Conservation (phyloP, 192 early-diverging fungal species). For the Mortierella claussenii region DNA sequence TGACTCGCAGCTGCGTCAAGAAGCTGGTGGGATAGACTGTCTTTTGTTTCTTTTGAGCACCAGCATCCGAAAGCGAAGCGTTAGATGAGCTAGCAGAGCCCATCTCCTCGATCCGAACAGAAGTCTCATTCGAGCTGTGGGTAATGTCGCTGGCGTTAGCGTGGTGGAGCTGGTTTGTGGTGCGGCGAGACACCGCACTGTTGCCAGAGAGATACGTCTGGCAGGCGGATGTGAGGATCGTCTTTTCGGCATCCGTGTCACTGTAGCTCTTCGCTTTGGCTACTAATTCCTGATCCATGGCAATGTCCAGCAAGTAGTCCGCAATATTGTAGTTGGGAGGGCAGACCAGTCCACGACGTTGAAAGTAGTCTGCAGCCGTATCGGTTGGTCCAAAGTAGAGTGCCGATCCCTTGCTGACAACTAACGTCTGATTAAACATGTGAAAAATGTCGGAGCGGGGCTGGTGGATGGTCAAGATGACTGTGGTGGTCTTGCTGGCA, state of each 20-base stretch:
- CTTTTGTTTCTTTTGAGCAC: background rate
- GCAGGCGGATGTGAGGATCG: background rate
- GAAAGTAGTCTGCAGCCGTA: constrained; percentile 53
- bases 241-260: constrained; percentile 18
- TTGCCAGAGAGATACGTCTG: constrained; percentile 5
- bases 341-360: constrained; percentile 41
- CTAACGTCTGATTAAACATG: constrained; percentile 56
- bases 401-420: constrained; percentile 51
- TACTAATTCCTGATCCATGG: constrained; percentile 36
- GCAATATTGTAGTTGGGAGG: constrained; percentile 56
- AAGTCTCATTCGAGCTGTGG: constrained; percentile 15
- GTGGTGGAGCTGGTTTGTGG: background rate
- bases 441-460: constrained; percentile 59
- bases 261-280: constrained; percentile 14
- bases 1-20: constrained; percentile 61
- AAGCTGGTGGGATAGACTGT: constrained; percentile 54
- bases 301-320: constrained; percentile 48
- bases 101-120: constrained; percentile 15
- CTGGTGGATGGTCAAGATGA: constrained; percentile 64
- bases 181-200: constrained; percentile 11
- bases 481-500: constrained; percentile 56
- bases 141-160: constrained; percentile 3
- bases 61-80: constrained; percentile 11
- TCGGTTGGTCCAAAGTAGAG: constrained; percentile 54
- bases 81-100: constrained; percentile 12